These are phyloP conservation scores for Penicillium coffeae DNA, from an alignment of 495 filamentous ascomycete species.

Conservation along the genomic window DNA sequence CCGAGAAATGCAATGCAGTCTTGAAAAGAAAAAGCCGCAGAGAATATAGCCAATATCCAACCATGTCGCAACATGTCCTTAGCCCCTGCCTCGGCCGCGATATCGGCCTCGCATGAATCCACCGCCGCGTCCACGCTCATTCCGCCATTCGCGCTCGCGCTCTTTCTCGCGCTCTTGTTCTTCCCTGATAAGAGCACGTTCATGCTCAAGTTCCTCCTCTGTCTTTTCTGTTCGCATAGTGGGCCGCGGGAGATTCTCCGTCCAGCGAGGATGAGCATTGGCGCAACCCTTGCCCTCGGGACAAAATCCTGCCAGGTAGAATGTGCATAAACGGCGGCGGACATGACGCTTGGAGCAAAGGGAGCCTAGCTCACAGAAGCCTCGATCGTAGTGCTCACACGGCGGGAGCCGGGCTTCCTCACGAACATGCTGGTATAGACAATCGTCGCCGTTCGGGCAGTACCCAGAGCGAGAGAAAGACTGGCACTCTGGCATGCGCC, in stretches of 20 bases:
- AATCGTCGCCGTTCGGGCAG: constrained; percentile 95
- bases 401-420: constrained; percentile 74
- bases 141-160: constrained; percentile 50
- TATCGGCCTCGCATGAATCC: constrained; percentile 49
- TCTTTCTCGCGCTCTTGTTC: constrained; percentile 51
- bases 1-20: constrained; percentile 10
- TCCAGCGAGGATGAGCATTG: constrained; percentile 79
- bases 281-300: constrained; percentile 76
- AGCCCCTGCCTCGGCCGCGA: constrained; percentile 44
- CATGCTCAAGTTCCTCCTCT: constrained; percentile 59
- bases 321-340: constrained; percentile 67
- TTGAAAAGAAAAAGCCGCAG: not conserved
- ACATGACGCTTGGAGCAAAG: constrained; percentile 84
- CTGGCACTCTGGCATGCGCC: constrained; percentile 96
- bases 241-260: constrained; percentile 66
- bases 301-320: constrained; percentile 91
- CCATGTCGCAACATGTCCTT: no score
- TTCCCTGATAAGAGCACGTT: constrained; percentile 50
- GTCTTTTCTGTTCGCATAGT: constrained; percentile 58
- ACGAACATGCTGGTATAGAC: constrained; percentile 90
- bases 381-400: constrained; percentile 92
- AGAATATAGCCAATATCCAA: not conserved
- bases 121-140: constrained; percentile 45
- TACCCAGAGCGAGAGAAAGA: constrained; percentile 85
- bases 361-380: constrained; percentile 89